Conservation (phyloP, 495 filamentous ascomycete genomes). For the Neurospora sp. region DNA sequence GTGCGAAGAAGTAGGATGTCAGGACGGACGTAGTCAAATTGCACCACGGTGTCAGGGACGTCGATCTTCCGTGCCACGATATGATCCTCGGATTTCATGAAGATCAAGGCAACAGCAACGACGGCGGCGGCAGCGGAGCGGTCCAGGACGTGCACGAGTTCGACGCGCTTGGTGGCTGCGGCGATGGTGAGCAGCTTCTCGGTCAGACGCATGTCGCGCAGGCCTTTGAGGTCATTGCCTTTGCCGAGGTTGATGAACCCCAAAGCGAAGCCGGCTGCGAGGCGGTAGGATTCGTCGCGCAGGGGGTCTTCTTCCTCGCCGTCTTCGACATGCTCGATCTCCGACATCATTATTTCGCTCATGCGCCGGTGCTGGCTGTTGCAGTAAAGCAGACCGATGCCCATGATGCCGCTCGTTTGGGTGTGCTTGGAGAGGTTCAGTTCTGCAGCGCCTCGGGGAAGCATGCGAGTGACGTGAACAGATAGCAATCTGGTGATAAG, state of each 20-base stretch:
- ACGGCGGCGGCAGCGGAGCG: conserved; percentile 85
- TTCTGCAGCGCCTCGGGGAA: conserved; percentile 84
- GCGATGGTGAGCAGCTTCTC: conserved; percentile 79
- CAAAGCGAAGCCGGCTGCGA: conserved; percentile 88
- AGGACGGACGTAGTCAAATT: conserved; percentile 91
- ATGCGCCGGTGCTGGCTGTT: conserved; percentile 94
- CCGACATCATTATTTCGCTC: conserved; percentile 97
- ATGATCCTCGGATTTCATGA: conserved; percentile 91
- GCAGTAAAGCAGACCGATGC: conserved; percentile 89
- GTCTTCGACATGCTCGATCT: conserved; percentile 76
- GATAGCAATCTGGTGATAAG: conserved; percentile 89
- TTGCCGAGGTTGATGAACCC: conserved; percentile 92
- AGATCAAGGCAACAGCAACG: conserved; percentile 84
- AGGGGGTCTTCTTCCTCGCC: conserved; percentile 65
- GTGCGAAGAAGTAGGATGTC: conserved; percentile 88
- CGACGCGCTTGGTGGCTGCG: conserved; percentile 76
- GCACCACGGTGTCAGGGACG: conserved; percentile 75
- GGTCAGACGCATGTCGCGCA: conserved; percentile 89
- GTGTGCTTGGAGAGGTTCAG: conserved; percentile 89
- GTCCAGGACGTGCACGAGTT: conserved; percentile 83
- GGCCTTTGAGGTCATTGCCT: conserved; percentile 74
- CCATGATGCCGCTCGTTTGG: conserved; percentile 95
- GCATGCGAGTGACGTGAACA: conserved; percentile 92
- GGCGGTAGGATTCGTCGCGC: conserved; percentile 86
- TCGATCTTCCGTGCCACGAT: conserved; percentile 88